A percentile compares a stretch with the other conserved stretches of the same genome.
These are phyloP conservation scores for Tetrahymena borealis DNA, from an alignment of 73 alveolate genomes.

Conservation along the genomic window DNA sequence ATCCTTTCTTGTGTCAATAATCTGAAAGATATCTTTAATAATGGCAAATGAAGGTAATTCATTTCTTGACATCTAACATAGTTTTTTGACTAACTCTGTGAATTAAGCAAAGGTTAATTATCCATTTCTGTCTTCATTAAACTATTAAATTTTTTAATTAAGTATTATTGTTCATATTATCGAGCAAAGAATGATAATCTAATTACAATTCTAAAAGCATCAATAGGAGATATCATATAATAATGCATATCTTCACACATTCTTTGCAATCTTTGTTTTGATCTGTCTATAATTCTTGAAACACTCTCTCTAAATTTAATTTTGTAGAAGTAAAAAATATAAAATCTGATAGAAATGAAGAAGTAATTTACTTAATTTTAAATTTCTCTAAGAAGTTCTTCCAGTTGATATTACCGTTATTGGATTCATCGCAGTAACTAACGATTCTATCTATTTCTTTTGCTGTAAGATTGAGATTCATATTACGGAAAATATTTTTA, in stretches of 20 bases:
- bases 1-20: constrained; percentile 44
- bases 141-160: not conserved
- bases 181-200: no score
- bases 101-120: constrained; percentile 24
- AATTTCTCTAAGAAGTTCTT: not conserved
- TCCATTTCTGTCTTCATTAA: constrained; percentile 42
- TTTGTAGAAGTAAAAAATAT: not conserved
- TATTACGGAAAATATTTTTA: not conserved
- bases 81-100: constrained; percentile 5
- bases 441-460: not conserved
- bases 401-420: not conserved
- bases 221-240: not conserved
- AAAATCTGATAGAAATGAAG: not conserved
- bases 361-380: not conserved
- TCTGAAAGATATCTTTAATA: constrained; percentile 36
- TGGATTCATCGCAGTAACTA: not conserved
- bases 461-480: not conserved
- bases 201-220: not conserved
- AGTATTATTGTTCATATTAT: not conserved
- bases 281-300: not conserved
- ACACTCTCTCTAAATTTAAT: not conserved
- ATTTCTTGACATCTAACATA: not conserved
- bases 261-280: not conserved
- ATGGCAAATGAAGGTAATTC: constrained; percentile 36
- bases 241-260: not conserved